A percentile compares a stretch with the other conserved stretches of the same genome.
Conservation (phyloP, 352 stramenopile species). For the Aphanomyces euteiches region DNA sequence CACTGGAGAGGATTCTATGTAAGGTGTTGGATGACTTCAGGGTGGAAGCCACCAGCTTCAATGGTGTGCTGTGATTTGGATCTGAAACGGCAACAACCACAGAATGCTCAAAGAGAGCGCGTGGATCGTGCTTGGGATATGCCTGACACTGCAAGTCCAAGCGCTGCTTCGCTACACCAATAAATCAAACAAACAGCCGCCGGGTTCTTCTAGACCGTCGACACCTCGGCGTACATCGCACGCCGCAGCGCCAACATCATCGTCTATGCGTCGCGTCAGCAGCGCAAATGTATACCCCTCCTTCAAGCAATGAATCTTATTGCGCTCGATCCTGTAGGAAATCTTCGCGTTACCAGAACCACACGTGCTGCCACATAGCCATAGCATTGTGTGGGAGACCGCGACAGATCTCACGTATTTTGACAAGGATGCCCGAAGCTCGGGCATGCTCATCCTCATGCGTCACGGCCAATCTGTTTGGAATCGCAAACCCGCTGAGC, state of each 20-base stretch:
- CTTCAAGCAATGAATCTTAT: not conserved
- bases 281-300: not conserved
- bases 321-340: not conserved
- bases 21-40: too few relatives aligned
- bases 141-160: constrained; percentile 3
- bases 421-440: constrained; percentile 36
- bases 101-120: constrained; percentile 1
- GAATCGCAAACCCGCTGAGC: constrained; percentile 74
- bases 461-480: constrained; percentile 83
- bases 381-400: constrained; percentile 13
- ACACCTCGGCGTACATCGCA: too few relatives aligned
- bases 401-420: constrained; percentile 2
- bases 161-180: not conserved
- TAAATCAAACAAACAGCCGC: not conserved
- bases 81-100: not conserved
- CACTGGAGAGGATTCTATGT: too few relatives aligned
- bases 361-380: not conserved
- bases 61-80: not conserved
- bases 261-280: not conserved
- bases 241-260: too few relatives aligned
- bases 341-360: not conserved
- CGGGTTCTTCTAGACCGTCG: too few relatives aligned
- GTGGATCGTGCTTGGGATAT: not conserved
- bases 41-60: not conserved
- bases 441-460: constrained; percentile 73